Conservation (phyloP, 129 eudicot genomes). For the Arctium lappa region DNA sequence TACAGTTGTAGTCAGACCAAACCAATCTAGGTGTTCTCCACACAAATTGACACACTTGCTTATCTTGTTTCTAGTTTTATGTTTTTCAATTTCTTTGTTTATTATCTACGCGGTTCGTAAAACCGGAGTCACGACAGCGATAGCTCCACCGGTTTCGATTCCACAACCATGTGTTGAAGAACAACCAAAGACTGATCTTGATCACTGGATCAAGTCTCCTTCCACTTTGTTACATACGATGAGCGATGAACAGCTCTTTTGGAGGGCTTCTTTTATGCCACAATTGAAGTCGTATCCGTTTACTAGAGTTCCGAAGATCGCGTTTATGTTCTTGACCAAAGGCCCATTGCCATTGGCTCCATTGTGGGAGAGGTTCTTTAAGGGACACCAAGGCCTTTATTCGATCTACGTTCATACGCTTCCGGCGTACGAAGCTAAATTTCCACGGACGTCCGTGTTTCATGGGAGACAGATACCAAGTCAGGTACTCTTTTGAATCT, state of each 20-base stretch:
- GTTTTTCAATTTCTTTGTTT: slow-evolving; percentile 45
- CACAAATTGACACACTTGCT: slow-evolving; percentile 42
- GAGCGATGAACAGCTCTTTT: slow-evolving; percentile 59
- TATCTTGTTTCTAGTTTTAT: slow-evolving; percentile 41
- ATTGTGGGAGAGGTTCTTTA: slow-evolving; percentile 76
- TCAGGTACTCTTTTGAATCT: slow-evolving; percentile 34
- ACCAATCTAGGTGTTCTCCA: slow-evolving; percentile 55
- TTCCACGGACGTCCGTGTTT: slow-evolving; percentile 53
- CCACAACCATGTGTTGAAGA: slow-evolving; percentile 36
- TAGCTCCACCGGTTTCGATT: slow-evolving; percentile 19
- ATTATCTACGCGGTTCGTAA: slow-evolving; percentile 42
- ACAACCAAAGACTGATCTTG: slow-evolving; percentile 16
- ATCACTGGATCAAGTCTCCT: slow-evolving; percentile 48
- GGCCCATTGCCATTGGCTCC: slow-evolving; percentile 82
- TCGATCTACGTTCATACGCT: slow-evolving; percentile 60
- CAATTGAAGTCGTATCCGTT: slow-evolving; percentile 51
- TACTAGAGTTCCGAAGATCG: slow-evolving; percentile 60
- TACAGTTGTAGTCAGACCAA: slow-evolving; percentile 25
- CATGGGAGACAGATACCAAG: slow-evolving; percentile 68
- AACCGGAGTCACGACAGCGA: slow-evolving; percentile 34
- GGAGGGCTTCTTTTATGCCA: slow-evolving; percentile 63
- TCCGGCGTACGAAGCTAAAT: slow-evolving; percentile 43
- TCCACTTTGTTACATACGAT: slow-evolving; percentile 47
- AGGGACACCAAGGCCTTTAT: slow-evolving; percentile 46
- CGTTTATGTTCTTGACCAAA: slow-evolving; percentile 87